Evolutionary conservation across 306 rosid genomes (phyloP).

Genomic region (Cucurbita ficifolia): DNA sequence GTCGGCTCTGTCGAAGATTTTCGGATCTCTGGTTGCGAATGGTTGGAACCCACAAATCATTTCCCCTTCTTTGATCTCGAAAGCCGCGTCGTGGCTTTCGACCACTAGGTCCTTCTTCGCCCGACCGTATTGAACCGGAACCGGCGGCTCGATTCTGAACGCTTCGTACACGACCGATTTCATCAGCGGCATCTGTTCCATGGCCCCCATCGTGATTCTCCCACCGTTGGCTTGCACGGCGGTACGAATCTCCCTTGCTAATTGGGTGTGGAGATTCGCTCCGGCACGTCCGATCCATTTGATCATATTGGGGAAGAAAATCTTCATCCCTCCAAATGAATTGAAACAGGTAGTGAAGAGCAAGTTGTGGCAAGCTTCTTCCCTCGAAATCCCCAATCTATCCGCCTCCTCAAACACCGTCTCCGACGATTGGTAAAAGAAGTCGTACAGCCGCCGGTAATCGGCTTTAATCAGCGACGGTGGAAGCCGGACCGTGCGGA

Average conservation of each 20-base stretch:
- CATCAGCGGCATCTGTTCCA: slow-evolving; percentile 73
- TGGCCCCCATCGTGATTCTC: slow-evolving; percentile 43
- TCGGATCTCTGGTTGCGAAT: slow-evolving; percentile 72
- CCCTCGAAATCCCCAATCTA: slow-evolving; percentile 47
- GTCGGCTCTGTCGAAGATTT: slow-evolving; percentile 39
- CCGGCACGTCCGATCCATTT: slow-evolving; percentile 60
- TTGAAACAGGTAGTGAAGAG: slow-evolving; percentile 82
- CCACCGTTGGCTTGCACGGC: slow-evolving; percentile 47
- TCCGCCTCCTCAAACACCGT: slow-evolving; percentile 54
- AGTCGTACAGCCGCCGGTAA: slow-evolving; percentile 53
- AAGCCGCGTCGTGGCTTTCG: slow-evolving; percentile 65
- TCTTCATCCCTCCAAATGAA: slow-evolving; percentile 63
- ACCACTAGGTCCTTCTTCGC: slow-evolving; percentile 60
- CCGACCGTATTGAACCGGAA: slow-evolving; percentile 52
- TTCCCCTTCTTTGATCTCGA: slow-evolving; percentile 61
- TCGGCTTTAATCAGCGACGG: slow-evolving; percentile 39
- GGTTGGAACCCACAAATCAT: slow-evolving; percentile 78
- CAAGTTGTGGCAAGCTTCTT: slow-evolving; percentile 81
- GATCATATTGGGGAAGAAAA: slow-evolving; percentile 46
- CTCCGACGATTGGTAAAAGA: slow-evolving; percentile 43
- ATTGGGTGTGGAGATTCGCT: slow-evolving; percentile 30
- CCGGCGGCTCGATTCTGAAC: slow-evolving; percentile 79
- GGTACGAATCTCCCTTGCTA: slow-evolving; percentile 57
- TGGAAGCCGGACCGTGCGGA: slow-evolving; percentile 55
- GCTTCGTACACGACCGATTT: slow-evolving; percentile 72